phyloP scores from a whole-genome alignment of 225 moss, liverwort and hornwort species.

The Bryoerythrophyllum caledonicum region DNA sequence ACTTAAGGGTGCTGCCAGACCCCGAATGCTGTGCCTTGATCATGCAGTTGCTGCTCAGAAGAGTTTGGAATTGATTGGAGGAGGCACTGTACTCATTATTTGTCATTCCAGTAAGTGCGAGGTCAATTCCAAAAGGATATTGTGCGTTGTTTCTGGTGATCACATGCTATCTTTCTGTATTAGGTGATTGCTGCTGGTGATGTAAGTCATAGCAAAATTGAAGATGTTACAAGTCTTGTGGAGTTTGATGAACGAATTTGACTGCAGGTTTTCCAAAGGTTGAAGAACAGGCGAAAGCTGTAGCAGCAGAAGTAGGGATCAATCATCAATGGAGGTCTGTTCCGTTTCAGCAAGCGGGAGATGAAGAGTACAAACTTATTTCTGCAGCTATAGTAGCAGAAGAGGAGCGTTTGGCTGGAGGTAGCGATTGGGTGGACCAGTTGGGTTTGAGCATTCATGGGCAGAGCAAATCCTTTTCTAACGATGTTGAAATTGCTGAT shows the following conservation, averaged over 20 bases:
- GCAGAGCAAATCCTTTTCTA: constrained; percentile 45
- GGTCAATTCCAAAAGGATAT: background rate
- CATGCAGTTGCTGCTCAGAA: constrained; percentile 89
- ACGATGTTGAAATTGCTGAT: constrained; percentile 53
- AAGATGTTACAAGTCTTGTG: background rate
- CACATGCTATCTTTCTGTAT: background rate
- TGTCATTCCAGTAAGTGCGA: constrained; percentile 77
- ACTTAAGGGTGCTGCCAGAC: constrained; percentile 47
- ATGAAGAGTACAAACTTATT: constrained; percentile 64
- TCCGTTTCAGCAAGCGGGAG: constrained; percentile 58
- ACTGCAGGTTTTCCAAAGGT: constrained; percentile 70
- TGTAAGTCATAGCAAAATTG: background rate
- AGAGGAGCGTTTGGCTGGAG: constrained; percentile 59
- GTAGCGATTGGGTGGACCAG: constrained; percentile 83
- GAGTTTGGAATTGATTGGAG: constrained; percentile 70
- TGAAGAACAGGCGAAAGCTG: constrained; percentile 69
- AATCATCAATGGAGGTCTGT: constrained; percentile 69
- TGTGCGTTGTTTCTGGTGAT: constrained; percentile 9
- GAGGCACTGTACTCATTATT: constrained; percentile 67
- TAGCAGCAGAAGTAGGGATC: constrained; percentile 63
- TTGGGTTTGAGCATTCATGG: constrained; percentile 70
- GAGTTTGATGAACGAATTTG: constrained; percentile 15
- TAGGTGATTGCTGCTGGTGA: constrained; percentile 10
- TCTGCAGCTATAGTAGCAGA: constrained; percentile 74
- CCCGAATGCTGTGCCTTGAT: constrained; percentile 82